Percentiles rank a stretch among this genome's conserved stretches.
Conservation (phyloP, 805 yeast species). For the Barnettozyma californica region DNA sequence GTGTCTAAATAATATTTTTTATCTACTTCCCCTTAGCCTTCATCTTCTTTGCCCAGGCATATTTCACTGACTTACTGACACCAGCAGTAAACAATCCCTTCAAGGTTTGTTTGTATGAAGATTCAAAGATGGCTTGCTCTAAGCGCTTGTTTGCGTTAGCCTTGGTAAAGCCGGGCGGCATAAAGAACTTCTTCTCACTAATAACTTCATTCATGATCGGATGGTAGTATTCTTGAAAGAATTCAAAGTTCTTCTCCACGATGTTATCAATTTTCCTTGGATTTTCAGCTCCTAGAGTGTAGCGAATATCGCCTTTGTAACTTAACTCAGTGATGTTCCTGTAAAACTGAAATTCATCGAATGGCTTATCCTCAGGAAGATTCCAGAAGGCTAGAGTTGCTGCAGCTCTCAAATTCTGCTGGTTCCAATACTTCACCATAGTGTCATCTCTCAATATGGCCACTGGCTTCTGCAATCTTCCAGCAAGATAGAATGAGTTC, state of each 20-base stretch:
- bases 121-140: slow-evolving; percentile 51
- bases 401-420: slow-evolving; percentile 73
- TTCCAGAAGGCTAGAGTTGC: slow-evolving; percentile 49
- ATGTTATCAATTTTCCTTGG: slow-evolving; percentile 85
- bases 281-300: slow-evolving; percentile 83
- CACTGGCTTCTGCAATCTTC: slow-evolving; percentile 92
- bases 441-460: slow-evolving; percentile 63
- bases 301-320: slow-evolving; percentile 86
- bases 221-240: slow-evolving; percentile 68
- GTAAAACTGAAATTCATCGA: slow-evolving; percentile 64
- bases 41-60: slow-evolving; percentile 66
- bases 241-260: slow-evolving; percentile 65
- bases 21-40: slow-evolving; percentile 27
- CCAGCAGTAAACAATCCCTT: slow-evolving; percentile 93
- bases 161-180: slow-evolving; percentile 35
- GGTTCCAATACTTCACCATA: slow-evolving; percentile 60
- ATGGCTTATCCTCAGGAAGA: slow-evolving; percentile 29
- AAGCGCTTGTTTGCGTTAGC: slow-evolving; percentile 35
- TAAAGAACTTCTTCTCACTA: slow-evolving; percentile 25
- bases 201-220: slow-evolving; percentile 45
- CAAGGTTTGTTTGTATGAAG: slow-evolving; percentile 70
- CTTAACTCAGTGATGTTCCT: slow-evolving; percentile 74
- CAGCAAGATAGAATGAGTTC: slow-evolving; percentile 84
- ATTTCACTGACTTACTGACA: slow-evolving; percentile 55
- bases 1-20: not conserved